These are phyloP conservation scores for Thielaviopsis musarum DNA, from an alignment of 2,329 filamentous ascomycete genomes.

Conservation along the genomic window DNA sequence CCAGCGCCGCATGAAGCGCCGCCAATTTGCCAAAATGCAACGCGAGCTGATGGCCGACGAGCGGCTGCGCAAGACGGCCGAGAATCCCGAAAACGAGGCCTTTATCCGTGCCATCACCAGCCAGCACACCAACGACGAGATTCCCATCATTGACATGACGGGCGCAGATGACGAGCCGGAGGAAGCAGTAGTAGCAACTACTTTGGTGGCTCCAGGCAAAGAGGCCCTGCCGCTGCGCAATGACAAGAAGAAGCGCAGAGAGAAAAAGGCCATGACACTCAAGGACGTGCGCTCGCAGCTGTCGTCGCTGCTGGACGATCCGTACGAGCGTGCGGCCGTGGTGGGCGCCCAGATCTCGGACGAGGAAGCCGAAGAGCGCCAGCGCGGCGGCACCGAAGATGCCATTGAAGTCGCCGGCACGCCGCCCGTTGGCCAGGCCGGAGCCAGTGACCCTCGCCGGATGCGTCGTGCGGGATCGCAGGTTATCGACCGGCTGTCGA, in stretches of 20 bases:
- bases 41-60: slow-evolving; percentile 72
- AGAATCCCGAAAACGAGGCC: slow-evolving; percentile 74
- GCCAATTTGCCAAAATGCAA: slow-evolving; percentile 82
- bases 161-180: slow-evolving; percentile 15
- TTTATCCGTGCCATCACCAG: slow-evolving; percentile 87
- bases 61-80: slow-evolving; percentile 75
- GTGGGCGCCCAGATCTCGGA: slow-evolving; percentile 33
- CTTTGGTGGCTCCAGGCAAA: not conserved
- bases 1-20: slow-evolving; percentile 62
- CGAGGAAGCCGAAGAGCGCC: slow-evolving; percentile 25
- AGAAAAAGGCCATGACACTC: slow-evolving; percentile 5
- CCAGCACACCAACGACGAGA: slow-evolving; percentile 55
- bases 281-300: slow-evolving; percentile 65
- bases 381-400: slow-evolving; percentile 25
- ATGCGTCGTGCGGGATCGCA: slow-evolving; percentile 22
- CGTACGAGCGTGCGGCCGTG: slow-evolving; percentile 26
- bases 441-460: slow-evolving; percentile 14
- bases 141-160: slow-evolving; percentile 50
- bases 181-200: slow-evolving; percentile 18
- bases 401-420: slow-evolving; percentile 1
- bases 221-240: slow-evolving; percentile 7
- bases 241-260: slow-evolving; percentile 1
- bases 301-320: slow-evolving; percentile 66
- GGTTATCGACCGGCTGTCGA: slow-evolving; percentile 57
- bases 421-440: not conserved